Conservation (phyloP, 371 early-diverging fungal species). For the Mycotypha africana region DNA sequence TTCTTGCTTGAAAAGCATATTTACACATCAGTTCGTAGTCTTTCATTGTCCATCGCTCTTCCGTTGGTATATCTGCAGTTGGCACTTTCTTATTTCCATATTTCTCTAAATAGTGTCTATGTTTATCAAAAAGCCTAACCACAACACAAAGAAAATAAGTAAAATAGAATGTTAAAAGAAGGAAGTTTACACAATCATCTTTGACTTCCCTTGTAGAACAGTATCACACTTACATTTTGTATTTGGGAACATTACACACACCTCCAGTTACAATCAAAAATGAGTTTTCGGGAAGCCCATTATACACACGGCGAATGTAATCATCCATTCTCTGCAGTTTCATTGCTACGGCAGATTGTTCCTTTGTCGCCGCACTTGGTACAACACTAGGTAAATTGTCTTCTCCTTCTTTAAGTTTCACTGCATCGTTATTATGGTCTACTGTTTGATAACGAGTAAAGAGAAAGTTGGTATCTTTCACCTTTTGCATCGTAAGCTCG, state of each 20-base stretch:
- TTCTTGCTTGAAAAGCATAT: slow-evolving; percentile 14
- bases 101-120: slow-evolving; percentile 4
- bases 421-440: background rate
- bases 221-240: slow-evolving; percentile 32
- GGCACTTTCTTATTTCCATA: slow-evolving; percentile 5
- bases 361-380: slow-evolving; percentile 6
- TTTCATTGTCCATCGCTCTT: slow-evolving; percentile 12
- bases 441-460: slow-evolving; percentile 20
- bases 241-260: slow-evolving; percentile 37
- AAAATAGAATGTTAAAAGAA: too few species aligned
- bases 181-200: too few species aligned
- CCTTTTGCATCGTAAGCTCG: slow-evolving; percentile 17
- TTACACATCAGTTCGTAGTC: slow-evolving; percentile 5
- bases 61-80: slow-evolving; percentile 10
- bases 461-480: slow-evolving; percentile 20
- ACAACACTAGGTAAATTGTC: slow-evolving; percentile 1
- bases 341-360: background rate
- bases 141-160: background rate
- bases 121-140: slow-evolving; percentile 6
- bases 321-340: slow-evolving; percentile 26
- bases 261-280: slow-evolving; percentile 48
- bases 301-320: slow-evolving; percentile 31
- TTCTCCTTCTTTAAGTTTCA: background rate
- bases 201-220: too few species aligned
- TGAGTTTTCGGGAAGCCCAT: slow-evolving; percentile 37